Evolutionary conservation across 2,329 filamentous ascomycete species (phyloP).

Genomic region (Penicillium polonicum): DNA sequence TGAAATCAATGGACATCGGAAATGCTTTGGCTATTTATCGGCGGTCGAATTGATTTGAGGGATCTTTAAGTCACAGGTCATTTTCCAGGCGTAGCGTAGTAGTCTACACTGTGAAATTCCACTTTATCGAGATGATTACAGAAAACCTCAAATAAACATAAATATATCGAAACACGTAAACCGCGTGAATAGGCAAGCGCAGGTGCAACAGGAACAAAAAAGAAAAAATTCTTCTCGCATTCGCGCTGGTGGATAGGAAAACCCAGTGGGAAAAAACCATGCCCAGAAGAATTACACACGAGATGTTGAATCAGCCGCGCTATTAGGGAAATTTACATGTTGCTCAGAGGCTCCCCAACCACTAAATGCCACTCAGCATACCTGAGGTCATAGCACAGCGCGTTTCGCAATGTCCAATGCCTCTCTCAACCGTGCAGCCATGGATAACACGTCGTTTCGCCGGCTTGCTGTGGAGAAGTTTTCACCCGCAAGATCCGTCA

Average conservation of each 20-base stretch:
- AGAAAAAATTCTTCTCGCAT: not conserved
- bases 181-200: too few relatives aligned
- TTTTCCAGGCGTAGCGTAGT: too few relatives aligned
- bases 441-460: conserved; percentile 45
- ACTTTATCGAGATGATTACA: too few relatives aligned
- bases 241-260: not conserved
- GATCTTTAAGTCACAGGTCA: too few relatives aligned
- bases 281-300: not conserved
- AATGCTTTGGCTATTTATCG: too few relatives aligned
- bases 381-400: not conserved
- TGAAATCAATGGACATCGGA: too few relatives aligned
- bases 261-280: not conserved
- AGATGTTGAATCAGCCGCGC: not conserved
- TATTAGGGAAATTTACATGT: too few relatives aligned
- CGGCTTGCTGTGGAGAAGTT: conserved; percentile 42
- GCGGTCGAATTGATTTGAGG: too few relatives aligned
- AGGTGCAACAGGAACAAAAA: too few relatives aligned
- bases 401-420: conserved; percentile 30
- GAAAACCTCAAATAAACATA: too few relatives aligned
- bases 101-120: too few relatives aligned
- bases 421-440: conserved; percentile 46
- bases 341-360: not conserved
- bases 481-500: conserved; percentile 61
- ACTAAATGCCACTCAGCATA: not conserved
- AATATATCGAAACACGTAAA: too few relatives aligned